Evolutionary conservation across 1,284 basidiomycete species (phyloP).

Genomic region (Cryptococcus deneoformans): DNA sequence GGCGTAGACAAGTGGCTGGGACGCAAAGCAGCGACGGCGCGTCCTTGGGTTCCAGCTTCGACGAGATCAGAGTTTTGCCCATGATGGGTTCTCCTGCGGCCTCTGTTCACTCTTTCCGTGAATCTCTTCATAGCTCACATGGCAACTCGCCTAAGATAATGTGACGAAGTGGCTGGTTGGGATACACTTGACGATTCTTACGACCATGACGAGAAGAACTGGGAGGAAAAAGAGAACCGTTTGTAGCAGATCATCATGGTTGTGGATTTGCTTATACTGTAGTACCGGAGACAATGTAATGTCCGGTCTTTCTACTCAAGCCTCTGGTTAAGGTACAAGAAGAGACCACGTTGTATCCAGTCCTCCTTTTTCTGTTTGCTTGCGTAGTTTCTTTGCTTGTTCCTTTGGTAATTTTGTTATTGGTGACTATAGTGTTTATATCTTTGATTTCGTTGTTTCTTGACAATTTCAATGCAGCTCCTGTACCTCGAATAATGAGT

Average conservation of each 20-base stretch:
- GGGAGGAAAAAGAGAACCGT: too few relatives aligned
- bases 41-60: slow-evolving; percentile 8
- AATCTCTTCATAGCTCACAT: slow-evolving; percentile 12
- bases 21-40: slow-evolving; percentile 11
- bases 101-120: slow-evolving; percentile 8
- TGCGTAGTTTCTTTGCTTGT: slow-evolving; percentile 1
- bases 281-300: too few relatives aligned
- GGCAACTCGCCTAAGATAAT: slow-evolving; percentile 8
- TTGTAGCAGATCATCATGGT: neutral
- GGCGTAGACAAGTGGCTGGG: neutral
- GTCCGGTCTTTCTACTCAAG: slow-evolving; percentile 56
- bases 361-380: neutral
- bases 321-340: slow-evolving; percentile 33
- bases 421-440: neutral
- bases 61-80: slow-evolving; percentile 10
- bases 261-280: too few relatives aligned
- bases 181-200: neutral
- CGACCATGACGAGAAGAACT: too few relatives aligned
- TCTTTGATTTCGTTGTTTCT: neutral
- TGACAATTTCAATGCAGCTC: neutral
- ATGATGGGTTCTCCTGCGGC: slow-evolving; percentile 7
- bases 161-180: neutral
- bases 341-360: slow-evolving; percentile 1
- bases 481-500: too few relatives aligned
- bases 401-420: neutral